Evolutionary conservation across 805 yeast species (phyloP), one percentile per base, ranked within the genome.

Genomic region (Kodamaea kaohsiungensis): DNA sequence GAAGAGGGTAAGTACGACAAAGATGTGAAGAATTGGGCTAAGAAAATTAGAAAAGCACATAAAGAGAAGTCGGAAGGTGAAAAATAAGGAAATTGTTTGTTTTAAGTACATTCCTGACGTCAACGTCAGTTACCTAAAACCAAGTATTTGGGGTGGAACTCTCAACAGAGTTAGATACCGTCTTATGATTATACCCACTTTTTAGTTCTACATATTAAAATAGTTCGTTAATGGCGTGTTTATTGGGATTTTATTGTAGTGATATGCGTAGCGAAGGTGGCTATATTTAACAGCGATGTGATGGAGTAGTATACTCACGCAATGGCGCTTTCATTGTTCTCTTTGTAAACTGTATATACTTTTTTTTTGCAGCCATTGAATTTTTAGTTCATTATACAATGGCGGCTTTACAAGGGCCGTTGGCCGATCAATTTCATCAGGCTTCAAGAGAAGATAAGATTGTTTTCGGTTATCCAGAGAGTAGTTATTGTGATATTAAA

Each of bases 21-120:
- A 54, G 73, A 71, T 27, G 73, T 73, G 30, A 69, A 65, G 54
- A 55, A 51, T 2, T 76, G 81, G 81, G 79, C 80, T 17, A 76
- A 76, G 58, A 55, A 57, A 46, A 67, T 75, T 17, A 58, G 80
- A 50, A 70, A 67, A 54, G 55, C 59, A 42, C 71, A 66, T 48
- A 73, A 72, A 55, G 72, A 66, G 12, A 43, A 43, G 38, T 37
- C 38, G n/a, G 52, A 53, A 30, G 18, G 47, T 45, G 48, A 53
- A 40, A 46, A 52, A 37, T 43, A 45, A 39, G 25, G n/a, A 18
- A 39, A 4, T 37, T 37, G 39, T 3, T 37, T 37, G 39, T 37
- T 37, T 22, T 22, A 22, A 3, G 25, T 22, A 22, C 25, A 6
- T 22, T 6, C 25, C 25, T 22, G 25, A 22, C 25, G 3, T 22